Evolutionary conservation across 192 early-diverging fungal species (phyloP).

Genomic region (Coemansia sp.): DNA sequence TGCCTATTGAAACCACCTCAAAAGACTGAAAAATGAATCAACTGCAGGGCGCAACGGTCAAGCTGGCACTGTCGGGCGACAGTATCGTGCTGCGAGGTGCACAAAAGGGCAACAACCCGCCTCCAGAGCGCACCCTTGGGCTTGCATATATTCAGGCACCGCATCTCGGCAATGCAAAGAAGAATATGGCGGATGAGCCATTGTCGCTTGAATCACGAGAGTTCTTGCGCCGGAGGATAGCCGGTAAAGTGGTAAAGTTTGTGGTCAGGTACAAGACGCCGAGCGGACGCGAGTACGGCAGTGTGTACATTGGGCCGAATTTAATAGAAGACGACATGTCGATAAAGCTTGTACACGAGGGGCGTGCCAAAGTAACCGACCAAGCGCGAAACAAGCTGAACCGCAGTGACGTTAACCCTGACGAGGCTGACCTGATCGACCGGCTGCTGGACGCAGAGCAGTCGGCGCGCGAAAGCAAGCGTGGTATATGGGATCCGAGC

Average conservation of each 20-base stretch:
- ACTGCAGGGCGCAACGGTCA: constrained; percentile 70
- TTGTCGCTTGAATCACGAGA: constrained; percentile 87
- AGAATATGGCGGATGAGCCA: constrained; percentile 81
- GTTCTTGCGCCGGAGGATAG: constrained; percentile 77
- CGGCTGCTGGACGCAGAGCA: constrained; percentile 63
- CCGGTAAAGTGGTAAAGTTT: constrained; percentile 89
- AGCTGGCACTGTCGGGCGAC: constrained; percentile 89
- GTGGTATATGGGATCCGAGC: constrained; percentile 75
- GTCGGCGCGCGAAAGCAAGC: constrained; percentile 62
- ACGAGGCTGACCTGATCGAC: constrained; percentile 39
- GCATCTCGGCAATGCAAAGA: constrained; percentile 70
- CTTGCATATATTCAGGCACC: constrained; percentile 82
- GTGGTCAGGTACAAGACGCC: constrained; percentile 55
- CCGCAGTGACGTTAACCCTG: constrained; percentile 38
- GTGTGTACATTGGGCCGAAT: constrained; percentile 48
- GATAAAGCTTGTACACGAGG: constrained; percentile 70
- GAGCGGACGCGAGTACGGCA: constrained; percentile 64
- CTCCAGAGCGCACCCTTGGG: constrained; percentile 80
- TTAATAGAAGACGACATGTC: constrained; percentile 67
- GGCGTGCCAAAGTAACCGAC: constrained; percentile 81
- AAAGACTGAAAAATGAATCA: constrained; percentile 9
- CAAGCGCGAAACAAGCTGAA: constrained; percentile 47
- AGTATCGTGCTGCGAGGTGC: constrained; percentile 84
- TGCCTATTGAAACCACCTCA: neutral
- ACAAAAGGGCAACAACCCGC: constrained; percentile 72